Conservation (phyloP, 2,329 filamentous ascomycete species). For the Myriosclerotinia curreyana region DNA sequence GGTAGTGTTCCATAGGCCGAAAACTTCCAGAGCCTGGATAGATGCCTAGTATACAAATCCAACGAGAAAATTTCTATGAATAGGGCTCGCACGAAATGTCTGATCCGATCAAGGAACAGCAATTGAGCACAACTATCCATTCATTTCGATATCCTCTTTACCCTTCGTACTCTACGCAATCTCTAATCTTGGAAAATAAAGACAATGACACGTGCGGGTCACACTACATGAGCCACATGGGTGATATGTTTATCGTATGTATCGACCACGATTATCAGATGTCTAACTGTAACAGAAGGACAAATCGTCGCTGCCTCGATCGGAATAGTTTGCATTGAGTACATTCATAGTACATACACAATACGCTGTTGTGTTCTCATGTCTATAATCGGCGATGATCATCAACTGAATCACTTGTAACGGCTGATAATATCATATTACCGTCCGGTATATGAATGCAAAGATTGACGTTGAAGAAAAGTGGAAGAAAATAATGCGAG, state of each 20-base stretch:
- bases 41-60: neutral
- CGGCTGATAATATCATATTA: conserved; percentile 5
- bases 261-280: conserved; percentile 16
- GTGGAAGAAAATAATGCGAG: conserved; percentile 2
- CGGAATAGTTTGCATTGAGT: conserved; percentile 8
- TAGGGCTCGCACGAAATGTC: neutral
- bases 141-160: neutral
- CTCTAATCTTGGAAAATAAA: conserved; percentile 11
- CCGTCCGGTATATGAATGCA: neutral
- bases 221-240: conserved; percentile 13
- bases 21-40: neutral
- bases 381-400: conserved; percentile 5
- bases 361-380: neutral
- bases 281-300: conserved; percentile 13
- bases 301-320: conserved; percentile 8
- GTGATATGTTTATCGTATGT: conserved; percentile 3
- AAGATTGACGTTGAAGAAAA: conserved; percentile 6
- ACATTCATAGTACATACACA: neutral
- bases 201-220: conserved; percentile 17
- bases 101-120: neutral
- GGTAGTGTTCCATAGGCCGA: neutral
- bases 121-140: neutral
- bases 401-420: neutral
- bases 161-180: neutral
- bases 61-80: neutral